These are phyloP conservation scores for Penicillium polonicum DNA, from an alignment of 2,329 filamentous ascomycete species.

Conservation along the genomic window DNA sequence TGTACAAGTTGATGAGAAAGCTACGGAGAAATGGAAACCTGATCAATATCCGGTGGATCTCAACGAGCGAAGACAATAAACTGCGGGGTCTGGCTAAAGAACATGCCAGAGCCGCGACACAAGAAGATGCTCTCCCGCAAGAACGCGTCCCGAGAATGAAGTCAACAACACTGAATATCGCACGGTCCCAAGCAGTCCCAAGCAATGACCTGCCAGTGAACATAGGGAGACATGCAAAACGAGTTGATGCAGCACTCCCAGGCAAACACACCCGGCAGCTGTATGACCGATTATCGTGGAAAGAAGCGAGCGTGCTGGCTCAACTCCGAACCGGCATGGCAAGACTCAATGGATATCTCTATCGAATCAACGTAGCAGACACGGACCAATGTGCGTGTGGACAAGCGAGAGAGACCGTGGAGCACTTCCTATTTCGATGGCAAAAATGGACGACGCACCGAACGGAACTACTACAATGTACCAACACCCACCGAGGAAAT, in stretches of 20 bases:
- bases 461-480: conserved; percentile 3
- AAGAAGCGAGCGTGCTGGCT: conserved; percentile 31
- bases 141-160: conserved; percentile 21
- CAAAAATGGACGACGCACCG: neutral
- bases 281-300: conserved; percentile 25
- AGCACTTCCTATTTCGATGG: conserved; percentile 6
- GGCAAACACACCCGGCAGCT: conserved; percentile 30
- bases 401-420: neutral
- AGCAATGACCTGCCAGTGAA: conserved; percentile 20
- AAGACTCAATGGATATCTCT: conserved; percentile 27
- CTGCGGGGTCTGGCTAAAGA: conserved; percentile 21
- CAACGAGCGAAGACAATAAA: neutral
- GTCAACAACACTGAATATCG: conserved; percentile 28
- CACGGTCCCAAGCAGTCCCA: conserved; percentile 19
- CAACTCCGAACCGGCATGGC: conserved; percentile 32
- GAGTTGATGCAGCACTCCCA: conserved; percentile 7
- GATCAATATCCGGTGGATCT: neutral
- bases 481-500: conserved; percentile 4
- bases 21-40: neutral
- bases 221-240: conserved; percentile 25
- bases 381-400: neutral
- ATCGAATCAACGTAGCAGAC: neutral
- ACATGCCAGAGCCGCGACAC: conserved; percentile 21
- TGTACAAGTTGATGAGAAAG: neutral
- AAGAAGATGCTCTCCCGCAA: conserved; percentile 18